Conservation (phyloP, 495 filamentous ascomycete species). For the Aspergillus olivimuriae region DNA sequence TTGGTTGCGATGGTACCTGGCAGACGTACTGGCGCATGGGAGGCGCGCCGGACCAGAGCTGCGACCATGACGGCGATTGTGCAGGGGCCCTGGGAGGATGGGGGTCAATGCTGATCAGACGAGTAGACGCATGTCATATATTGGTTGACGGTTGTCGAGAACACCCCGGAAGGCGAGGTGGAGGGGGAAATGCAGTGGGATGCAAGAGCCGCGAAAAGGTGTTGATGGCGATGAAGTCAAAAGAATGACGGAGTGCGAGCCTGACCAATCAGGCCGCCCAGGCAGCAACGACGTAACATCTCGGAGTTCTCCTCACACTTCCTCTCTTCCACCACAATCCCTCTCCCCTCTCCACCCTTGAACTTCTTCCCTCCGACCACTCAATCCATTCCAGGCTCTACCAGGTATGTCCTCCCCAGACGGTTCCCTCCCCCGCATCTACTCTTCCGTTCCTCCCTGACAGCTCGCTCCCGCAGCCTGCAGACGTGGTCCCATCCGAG, state of each 20-base stretch:
- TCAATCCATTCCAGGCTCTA: constrained; percentile 1
- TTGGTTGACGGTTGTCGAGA: too few species aligned
- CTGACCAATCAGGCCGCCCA: constrained; percentile 18
- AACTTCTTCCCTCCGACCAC: background rate
- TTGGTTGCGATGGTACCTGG: too few species aligned
- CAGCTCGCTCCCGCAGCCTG: constrained; percentile 6
- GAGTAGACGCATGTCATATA: constrained; percentile 10
- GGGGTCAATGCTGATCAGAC: constrained; percentile 6
- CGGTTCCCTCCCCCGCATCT: background rate
- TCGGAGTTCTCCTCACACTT: constrained; percentile 2
- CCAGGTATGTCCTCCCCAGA: background rate
- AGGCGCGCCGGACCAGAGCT: constrained; percentile 31
- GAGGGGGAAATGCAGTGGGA: background rate
- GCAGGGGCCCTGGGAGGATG: constrained; percentile 8
- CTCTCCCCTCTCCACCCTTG: constrained; percentile 1
- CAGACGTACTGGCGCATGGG: too few species aligned
- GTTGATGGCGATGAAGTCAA: background rate
- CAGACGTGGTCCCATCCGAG: constrained; percentile 17
- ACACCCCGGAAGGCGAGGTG: background rate
- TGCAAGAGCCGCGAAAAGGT: background rate
- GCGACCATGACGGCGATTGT: constrained; percentile 25
- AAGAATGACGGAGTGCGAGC: constrained; percentile 1
- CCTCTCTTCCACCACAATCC: constrained; percentile 3
- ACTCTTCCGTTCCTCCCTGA: background rate
- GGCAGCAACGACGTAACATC: constrained; percentile 22